Conservation (phyloP, 2,329 filamentous ascomycete genomes). For the Colletotrichum sp. region DNA sequence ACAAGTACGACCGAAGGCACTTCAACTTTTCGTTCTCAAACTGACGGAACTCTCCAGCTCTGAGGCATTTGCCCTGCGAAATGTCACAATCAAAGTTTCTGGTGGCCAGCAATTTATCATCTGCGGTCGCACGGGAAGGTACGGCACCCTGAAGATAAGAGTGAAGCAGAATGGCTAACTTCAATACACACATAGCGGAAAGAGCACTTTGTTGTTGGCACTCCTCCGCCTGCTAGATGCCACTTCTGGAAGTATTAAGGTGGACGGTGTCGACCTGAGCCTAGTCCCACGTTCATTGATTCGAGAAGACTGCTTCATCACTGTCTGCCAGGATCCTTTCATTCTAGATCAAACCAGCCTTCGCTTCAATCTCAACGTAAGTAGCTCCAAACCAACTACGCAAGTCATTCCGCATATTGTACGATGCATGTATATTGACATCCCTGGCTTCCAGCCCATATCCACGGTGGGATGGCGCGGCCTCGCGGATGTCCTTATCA, state of each 20-base stretch:
- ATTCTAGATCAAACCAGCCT: neutral
- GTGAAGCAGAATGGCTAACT: neutral
- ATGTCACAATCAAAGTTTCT: neutral
- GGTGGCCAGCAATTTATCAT: slow-evolving; percentile 1
- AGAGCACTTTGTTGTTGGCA: neutral
- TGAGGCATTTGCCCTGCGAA: neutral
- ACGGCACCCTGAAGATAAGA: neutral
- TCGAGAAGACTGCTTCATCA: slow-evolving; percentile 1
- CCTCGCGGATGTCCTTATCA: neutral
- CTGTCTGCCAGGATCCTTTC: neutral
- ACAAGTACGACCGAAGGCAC: slow-evolving; percentile 21
- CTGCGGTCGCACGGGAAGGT: slow-evolving; percentile 11
- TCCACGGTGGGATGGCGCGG: neutral
- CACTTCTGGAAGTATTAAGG: neutral
- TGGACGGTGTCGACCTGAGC: slow-evolving; percentile 1
- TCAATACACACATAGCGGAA: neutral
- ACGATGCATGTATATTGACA: neutral
- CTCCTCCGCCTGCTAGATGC: neutral
- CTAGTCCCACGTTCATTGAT: neutral
- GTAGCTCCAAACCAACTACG: neutral
- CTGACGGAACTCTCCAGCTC: neutral
- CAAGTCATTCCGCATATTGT: too few species aligned
- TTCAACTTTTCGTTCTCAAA: accelerated
- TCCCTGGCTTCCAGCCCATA: neutral
- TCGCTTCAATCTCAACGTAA: slow-evolving; percentile 11